phyloP scores from a whole-genome alignment of 192 early-diverging fungal species.

The Gryganskiella cystojenkinii region DNA sequence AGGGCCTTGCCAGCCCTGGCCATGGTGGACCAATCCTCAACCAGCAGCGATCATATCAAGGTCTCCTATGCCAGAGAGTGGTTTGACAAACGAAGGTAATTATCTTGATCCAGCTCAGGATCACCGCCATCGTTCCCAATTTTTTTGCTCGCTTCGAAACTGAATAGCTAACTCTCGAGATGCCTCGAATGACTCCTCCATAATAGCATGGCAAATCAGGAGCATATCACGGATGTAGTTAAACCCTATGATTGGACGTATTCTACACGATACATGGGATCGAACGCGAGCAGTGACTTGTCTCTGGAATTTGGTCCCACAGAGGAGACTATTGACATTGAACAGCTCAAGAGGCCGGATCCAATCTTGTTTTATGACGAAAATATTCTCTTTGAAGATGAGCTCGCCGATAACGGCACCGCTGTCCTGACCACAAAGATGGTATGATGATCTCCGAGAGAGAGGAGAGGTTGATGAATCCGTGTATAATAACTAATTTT shows the following conservation, averaged over 20 bases:
- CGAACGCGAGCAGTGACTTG: slow-evolving; percentile 25
- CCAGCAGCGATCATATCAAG: slow-evolving; percentile 78
- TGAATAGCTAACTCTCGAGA: too few species aligned
- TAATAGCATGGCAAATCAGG: slow-evolving; percentile 60
- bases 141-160: too few species aligned
- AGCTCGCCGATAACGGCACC: slow-evolving; percentile 94
- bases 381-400: slow-evolving; percentile 94
- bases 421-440: slow-evolving; percentile 82
- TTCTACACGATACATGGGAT: slow-evolving; percentile 83
- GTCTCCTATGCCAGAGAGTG: slow-evolving; percentile 90
- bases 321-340: slow-evolving; percentile 74
- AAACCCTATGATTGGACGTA: slow-evolving; percentile 99
- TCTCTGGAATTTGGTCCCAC: slow-evolving; percentile 17
- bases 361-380: slow-evolving; percentile 97
- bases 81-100: slow-evolving; percentile 78
- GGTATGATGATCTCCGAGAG: slow-evolving; percentile 54
- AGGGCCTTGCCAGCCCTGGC: slow-evolving; percentile 80
- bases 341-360: slow-evolving; percentile 78
- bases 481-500: neutral
- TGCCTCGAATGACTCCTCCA: too few species aligned
- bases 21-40: slow-evolving; percentile 73
- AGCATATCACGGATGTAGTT: slow-evolving; percentile 83
- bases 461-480: neutral
- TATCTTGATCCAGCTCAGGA: neutral
- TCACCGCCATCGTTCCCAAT: too few species aligned